phyloP scores from a whole-genome alignment of 306 rosid genomes.

The Alnus glutinosa region DNA sequence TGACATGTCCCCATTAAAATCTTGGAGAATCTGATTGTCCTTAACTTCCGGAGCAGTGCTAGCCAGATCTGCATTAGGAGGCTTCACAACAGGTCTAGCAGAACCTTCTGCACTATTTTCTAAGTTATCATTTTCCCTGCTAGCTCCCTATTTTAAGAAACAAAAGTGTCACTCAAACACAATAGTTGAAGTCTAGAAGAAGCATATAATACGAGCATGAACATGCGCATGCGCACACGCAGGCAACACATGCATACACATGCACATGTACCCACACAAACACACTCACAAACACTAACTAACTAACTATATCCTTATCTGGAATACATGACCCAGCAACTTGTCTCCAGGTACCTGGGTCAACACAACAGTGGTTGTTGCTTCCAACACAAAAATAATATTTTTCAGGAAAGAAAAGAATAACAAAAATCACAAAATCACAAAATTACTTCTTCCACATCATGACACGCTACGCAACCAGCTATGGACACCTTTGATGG shows the following conservation, averaged over 20 bases:
- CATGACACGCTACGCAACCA: not conserved
- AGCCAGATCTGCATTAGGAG: slow-evolving; percentile 38
- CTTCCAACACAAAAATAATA: not conserved
- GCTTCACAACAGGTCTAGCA: slow-evolving; percentile 40
- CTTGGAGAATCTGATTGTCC: slow-evolving; percentile 48
- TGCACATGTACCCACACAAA: slow-evolving; percentile 11
- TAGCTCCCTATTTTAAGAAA: slow-evolving; percentile 56
- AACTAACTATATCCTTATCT: not conserved
- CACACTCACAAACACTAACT: not conserved
- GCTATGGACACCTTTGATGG: not conserved
- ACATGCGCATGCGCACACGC: not conserved
- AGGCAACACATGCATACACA: slow-evolving; percentile 4
- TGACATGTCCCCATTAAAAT: slow-evolving; percentile 37
- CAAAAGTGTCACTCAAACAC: slow-evolving; percentile 42
- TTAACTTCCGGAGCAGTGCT: slow-evolving; percentile 40
- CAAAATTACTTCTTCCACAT: not conserved
- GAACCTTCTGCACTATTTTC: slow-evolving; percentile 30
- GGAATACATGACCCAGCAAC: not conserved
- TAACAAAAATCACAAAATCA: not conserved
- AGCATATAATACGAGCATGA: slow-evolving; percentile 18
- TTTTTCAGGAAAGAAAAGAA: not conserved
- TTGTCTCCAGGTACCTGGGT: not conserved
- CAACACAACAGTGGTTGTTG: not conserved
- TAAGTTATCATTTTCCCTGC: slow-evolving; percentile 36
- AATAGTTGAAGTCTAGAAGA: slow-evolving; percentile 29